Evolutionary conservation across 306 rosid genomes (phyloP).

Genomic region (Senna tora): DNA sequence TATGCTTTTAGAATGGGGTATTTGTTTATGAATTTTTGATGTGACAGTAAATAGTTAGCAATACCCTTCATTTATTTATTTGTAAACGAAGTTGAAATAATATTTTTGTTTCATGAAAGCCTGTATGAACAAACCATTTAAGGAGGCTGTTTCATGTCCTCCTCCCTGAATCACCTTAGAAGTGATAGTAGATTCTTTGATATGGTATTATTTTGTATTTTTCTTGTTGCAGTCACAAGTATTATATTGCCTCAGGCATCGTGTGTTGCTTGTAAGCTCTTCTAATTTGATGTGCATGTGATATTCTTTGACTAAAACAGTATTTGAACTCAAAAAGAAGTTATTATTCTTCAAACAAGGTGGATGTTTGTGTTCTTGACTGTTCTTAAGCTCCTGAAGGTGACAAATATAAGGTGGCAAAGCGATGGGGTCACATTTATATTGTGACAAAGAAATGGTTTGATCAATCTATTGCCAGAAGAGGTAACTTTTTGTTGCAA

Average conservation of each 20-base stretch:
- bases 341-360: conserved; percentile 26
- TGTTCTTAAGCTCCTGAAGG: conserved; percentile 86
- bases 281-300: conserved; percentile 11
- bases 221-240: conserved; percentile 19
- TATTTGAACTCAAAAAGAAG: conserved; percentile 21
- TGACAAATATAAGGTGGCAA: conserved; percentile 92
- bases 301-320: conserved; percentile 11
- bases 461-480: conserved; percentile 76
- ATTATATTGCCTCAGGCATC: conserved; percentile 22
- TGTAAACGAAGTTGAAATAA: conserved; percentile 7
- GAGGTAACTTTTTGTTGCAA: conserved; percentile 56
- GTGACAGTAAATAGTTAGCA: not conserved
- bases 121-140: conserved; percentile 18
- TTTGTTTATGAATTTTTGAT: conserved; percentile 7
- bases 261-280: conserved; percentile 13
- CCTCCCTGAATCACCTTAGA: not conserved
- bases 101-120: too few species aligned
- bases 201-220: conserved; percentile 1
- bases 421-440: conserved; percentile 75
- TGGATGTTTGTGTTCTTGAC: conserved; percentile 66
- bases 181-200: not conserved
- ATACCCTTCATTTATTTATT: conserved; percentile 8
- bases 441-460: conserved; percentile 89
- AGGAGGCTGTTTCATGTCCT: not conserved
- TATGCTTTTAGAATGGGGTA: not conserved